Conservation (phyloP, 352 stramenopile species). For the Globisporangium perplexum region DNA sequence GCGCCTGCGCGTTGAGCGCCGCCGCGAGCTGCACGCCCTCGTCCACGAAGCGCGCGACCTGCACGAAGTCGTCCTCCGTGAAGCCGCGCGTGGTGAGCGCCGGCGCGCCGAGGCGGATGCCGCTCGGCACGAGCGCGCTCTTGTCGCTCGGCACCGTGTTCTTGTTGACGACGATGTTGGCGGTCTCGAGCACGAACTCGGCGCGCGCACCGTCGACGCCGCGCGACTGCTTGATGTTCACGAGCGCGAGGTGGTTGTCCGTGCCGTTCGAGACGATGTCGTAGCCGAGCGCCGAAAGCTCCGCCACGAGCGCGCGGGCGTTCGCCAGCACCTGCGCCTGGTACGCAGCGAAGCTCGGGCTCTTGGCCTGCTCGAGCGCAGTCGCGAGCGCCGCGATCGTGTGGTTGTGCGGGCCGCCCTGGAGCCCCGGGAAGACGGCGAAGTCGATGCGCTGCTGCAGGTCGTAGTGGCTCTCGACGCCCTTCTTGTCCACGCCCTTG, state of each 20-base stretch:
- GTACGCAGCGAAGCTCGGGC: conserved; percentile 96
- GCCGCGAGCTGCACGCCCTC: conserved; percentile 91
- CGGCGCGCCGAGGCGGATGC: conserved; percentile 95
- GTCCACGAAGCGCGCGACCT: conserved; percentile 96
- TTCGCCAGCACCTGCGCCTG: conserved; percentile 95
- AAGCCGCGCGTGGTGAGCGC: conserved; percentile 95
- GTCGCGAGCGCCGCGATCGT: conserved; percentile 98
- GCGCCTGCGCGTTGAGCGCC: conserved; percentile 86
- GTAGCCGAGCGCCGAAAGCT: conserved; percentile 92
- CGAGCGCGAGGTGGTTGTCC: conserved; percentile 98
- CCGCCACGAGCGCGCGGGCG: conserved; percentile 82
- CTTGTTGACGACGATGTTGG: conserved; percentile 98
- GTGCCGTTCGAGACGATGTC: conserved; percentile 96
- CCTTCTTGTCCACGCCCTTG: conserved; percentile 94
- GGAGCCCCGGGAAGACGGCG: conserved; percentile 97
- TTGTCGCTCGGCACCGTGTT: conserved; percentile 98
- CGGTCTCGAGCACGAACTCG: conserved; percentile 95
- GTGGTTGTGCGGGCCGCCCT: conserved; percentile 99
- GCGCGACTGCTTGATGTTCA: conserved; percentile 94
- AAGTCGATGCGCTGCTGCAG: conserved; percentile 99
- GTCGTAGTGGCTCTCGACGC: conserved; percentile 91
- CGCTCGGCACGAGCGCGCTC: conserved; percentile 94
- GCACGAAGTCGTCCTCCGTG: conserved; percentile 93
- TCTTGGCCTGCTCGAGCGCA: conserved; percentile 94
- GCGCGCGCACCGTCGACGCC: conserved; percentile 94